Base-by-base conservation (phyloP, 768 basidiomycete genomes). In the Gyrodon lividus region DNA sequence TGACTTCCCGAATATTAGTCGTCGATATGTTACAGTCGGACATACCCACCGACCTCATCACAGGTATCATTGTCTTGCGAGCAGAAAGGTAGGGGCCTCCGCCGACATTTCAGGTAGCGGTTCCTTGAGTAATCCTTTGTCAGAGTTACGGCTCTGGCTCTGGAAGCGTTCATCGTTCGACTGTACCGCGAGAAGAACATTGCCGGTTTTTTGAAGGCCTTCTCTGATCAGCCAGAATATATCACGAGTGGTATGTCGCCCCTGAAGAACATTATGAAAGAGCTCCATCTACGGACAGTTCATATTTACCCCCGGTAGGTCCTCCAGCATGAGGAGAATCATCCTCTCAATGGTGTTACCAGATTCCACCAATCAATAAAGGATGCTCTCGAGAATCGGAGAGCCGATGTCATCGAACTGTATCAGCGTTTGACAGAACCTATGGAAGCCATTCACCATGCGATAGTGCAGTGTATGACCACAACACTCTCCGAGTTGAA, bases 171-270 rank as follows among this genome's bases (percentile, higher is more conserved):
- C 72, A 91, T 98, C 33, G 87, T 94, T 43, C 83, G 95, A 3
- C 73, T 97, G 2, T 98, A 87, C 65, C 82, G 96, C 37, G 87
- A 97, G 69, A 84, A 87, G 72, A 99, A 98, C 72, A 82, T 79
- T 65, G 77, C 75, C 2, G 96, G 96, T 1, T 99, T 98, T 68
- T 74, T 98, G 57, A 98, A 99, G 69, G 97, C 93, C 0, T 97
- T 99, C 64, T 92, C 93, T 2, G 97, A 98, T 68, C 89, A 98
- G 61, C 94, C 96, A 4, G 97, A 98, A 67, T 83, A 88, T 55
- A 97, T 99, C 54, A 94, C 89, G 0, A 91, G 84, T 55, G 96
- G 95, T 1, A 70, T 98, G 67, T 92, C 91, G 1, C 97, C 97
- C 1, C 74, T 99, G 19, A 89, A 86, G 61, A 93, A 87, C 47